These are phyloP conservation scores for Rhizophora apiculata DNA, from an alignment of 345 rosid species.

Conservation along the genomic window DNA sequence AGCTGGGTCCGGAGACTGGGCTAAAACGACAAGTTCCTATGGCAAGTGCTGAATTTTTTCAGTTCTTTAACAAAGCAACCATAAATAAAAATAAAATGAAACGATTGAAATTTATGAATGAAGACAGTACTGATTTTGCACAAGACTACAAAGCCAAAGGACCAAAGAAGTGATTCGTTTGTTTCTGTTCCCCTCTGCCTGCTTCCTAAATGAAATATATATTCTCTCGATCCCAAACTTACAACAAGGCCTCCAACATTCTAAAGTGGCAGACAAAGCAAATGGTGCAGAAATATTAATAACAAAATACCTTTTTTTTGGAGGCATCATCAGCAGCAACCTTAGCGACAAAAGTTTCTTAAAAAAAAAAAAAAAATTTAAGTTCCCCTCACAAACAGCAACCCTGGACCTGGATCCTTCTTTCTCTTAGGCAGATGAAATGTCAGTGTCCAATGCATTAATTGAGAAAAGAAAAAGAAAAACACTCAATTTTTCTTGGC, in stretches of 20 bases:
- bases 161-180: not conserved
- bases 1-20: conserved; percentile 9
- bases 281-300: not conserved
- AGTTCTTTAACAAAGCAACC: not conserved
- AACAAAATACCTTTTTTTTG: not conserved
- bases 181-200: not conserved
- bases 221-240: not conserved
- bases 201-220: not conserved
- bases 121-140: not conserved
- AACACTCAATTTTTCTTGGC: not conserved
- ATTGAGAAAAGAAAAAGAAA: not conserved
- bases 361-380: too few relatives aligned
- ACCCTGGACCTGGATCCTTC: not conserved
- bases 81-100: not conserved
- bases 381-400: not conserved
- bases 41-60: not conserved
- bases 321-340: not conserved
- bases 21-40: not conserved
- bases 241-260: not conserved
- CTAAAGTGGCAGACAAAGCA: not conserved
- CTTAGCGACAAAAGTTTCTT: conserved; percentile 3
- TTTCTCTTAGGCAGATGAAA: conserved; percentile 6
- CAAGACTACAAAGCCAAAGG: not conserved
- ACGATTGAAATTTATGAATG: not conserved
- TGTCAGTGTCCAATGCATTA: conserved; percentile 11